Conservation (phyloP, 305 asterid species). For the Fraxinus ornus region DNA sequence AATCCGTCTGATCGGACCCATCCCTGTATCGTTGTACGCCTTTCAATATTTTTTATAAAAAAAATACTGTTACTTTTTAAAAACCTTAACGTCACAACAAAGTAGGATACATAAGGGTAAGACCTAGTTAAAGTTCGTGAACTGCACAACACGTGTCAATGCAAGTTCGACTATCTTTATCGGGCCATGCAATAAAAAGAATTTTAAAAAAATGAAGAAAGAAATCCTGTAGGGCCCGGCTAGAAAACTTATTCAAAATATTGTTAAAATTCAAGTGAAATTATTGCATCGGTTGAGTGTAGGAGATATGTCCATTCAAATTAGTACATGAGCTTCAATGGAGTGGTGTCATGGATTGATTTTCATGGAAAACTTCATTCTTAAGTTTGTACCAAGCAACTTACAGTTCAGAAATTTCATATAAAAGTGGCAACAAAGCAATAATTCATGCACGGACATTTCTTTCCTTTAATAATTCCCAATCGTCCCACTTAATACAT, state of each 20-base stretch:
- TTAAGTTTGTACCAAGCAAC: slow-evolving; percentile 25
- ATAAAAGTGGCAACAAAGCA: slow-evolving; percentile 27
- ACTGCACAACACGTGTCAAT: neutral
- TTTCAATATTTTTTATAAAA: too few species aligned
- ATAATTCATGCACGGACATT: slow-evolving; percentile 3
- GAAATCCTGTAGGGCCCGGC: neutral
- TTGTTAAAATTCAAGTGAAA: neutral
- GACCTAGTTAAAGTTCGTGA: too few species aligned
- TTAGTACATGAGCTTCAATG: neutral
- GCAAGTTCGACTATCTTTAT: neutral
- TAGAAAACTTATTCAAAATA: neutral
- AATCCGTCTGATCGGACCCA: too few species aligned
- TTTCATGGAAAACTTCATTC: neutral
- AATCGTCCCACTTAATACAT: slow-evolving; percentile 13
- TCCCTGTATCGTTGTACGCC: too few species aligned
- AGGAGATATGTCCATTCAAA: neutral
- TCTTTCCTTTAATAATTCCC: neutral
- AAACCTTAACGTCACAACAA: too few species aligned
- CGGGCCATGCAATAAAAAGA: neutral
- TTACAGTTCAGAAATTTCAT: slow-evolving; percentile 2
- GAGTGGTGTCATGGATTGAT: neutral
- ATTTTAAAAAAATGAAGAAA: neutral
- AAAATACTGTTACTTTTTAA: too few species aligned
- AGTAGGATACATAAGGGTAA: too few species aligned
- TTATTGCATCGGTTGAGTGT: neutral